These are phyloP conservation scores for Paxillus involutus DNA, from an alignment of 768 basidiomycete genomes.

Conservation along the genomic window DNA sequence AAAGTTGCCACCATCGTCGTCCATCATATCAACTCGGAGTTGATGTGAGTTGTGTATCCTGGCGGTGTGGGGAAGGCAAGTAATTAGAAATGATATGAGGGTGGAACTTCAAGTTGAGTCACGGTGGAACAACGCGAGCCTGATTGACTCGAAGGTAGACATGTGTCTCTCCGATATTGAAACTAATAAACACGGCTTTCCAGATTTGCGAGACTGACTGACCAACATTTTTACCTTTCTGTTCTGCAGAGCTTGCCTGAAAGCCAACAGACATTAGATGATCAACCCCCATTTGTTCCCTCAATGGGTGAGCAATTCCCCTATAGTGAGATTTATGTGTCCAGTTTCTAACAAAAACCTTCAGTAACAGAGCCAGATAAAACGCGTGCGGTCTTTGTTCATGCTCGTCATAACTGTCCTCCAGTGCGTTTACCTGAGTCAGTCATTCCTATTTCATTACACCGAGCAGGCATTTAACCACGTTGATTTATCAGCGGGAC, in stretches of 20 bases:
- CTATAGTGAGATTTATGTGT: neutral
- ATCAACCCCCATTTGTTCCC: slow-evolving; percentile 66
- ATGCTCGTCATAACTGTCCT: slow-evolving; percentile 70
- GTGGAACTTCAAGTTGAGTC: too few species aligned
- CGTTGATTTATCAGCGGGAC: slow-evolving; percentile 51
- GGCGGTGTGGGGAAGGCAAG: too few species aligned
- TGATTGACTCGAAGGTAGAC: slow-evolving; percentile 57
- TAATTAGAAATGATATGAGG: too few species aligned
- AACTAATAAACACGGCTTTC: neutral
- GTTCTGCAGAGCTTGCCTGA: slow-evolving; percentile 84
- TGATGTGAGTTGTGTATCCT: neutral
- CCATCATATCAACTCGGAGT: slow-evolving; percentile 9
- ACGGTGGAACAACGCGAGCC: too few species aligned
- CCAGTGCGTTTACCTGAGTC: slow-evolving; percentile 70
- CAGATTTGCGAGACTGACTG: slow-evolving; percentile 76
- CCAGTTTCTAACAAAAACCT: slow-evolving; percentile 5
- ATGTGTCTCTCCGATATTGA: neutral
- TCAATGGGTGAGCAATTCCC: slow-evolving; percentile 60
- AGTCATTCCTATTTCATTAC: slow-evolving; percentile 21
- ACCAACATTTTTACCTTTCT: slow-evolving; percentile 74
- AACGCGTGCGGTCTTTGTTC: slow-evolving; percentile 76
- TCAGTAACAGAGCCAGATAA: slow-evolving; percentile 80
- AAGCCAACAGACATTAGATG: slow-evolving; percentile 74
- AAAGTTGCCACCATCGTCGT: slow-evolving; percentile 28
- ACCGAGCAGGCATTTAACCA: neutral